Percentiles rank a stretch among this genome's conserved stretches.
These are phyloP conservation scores for Nasturtium officinale DNA, from an alignment of 345 rosid species.

Conservation along the genomic window DNA sequence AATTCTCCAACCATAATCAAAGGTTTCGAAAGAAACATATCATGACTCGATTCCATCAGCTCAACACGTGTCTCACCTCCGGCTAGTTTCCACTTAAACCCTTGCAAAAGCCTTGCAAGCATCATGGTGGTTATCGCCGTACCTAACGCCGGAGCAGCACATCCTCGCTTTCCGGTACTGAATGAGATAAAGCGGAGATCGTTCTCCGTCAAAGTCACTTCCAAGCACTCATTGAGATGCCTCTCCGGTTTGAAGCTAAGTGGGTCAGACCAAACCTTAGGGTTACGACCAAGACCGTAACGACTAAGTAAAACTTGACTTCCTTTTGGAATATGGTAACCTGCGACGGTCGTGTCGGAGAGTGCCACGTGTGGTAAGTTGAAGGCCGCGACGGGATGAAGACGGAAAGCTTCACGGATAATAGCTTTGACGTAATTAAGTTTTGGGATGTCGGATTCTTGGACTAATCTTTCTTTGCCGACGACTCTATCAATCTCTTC, in stretches of 20 bases:
- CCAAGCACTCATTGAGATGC: constrained; percentile 35
- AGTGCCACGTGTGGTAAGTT: constrained; percentile 50
- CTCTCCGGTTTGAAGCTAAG: constrained; percentile 43
- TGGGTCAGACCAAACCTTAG: constrained; percentile 46
- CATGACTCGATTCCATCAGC: constrained; percentile 39
- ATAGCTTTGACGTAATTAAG: constrained; percentile 51
- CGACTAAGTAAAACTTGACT: constrained; percentile 54
- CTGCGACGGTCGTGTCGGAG: constrained; percentile 45
- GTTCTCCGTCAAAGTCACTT: constrained; percentile 41
- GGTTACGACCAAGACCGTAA: constrained; percentile 51
- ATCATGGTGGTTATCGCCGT: constrained; percentile 51
- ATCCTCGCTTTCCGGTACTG: constrained; percentile 53
- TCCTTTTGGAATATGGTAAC: constrained; percentile 49
- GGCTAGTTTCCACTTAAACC: constrained; percentile 46
- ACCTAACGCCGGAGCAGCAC: constrained; percentile 48
- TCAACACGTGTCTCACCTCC: constrained; percentile 35
- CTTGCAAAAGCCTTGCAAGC: constrained; percentile 54
- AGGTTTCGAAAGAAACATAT: constrained; percentile 44
- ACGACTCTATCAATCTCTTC: constrained; percentile 53
- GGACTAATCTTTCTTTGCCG: constrained; percentile 50
- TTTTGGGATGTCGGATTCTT: constrained; percentile 52
- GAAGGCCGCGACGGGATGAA: constrained; percentile 54
- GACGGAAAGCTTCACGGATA: constrained; percentile 48
- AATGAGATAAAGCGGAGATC: constrained; percentile 57
- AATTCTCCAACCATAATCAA: constrained; percentile 42